Evolutionary conservation across 1,284 basidiomycete species (phyloP).

Genomic region (Sporisorium graminicola): DNA sequence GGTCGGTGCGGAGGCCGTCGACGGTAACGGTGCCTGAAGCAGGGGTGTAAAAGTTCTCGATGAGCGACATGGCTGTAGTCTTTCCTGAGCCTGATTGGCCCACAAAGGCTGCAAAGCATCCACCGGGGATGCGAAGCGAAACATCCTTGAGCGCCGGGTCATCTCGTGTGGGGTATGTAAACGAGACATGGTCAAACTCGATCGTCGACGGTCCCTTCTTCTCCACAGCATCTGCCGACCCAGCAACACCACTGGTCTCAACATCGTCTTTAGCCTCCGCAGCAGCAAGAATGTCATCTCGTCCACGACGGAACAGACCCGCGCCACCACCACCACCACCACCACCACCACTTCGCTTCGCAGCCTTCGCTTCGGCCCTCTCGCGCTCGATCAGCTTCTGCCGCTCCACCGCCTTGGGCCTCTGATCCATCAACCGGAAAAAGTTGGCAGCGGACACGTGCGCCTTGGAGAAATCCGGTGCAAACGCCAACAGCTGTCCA

Average conservation of each 20-base stretch:
- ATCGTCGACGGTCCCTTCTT: constrained; percentile 17
- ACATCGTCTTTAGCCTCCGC: constrained; percentile 76
- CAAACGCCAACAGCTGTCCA: constrained; percentile 63
- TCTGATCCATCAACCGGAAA: constrained; percentile 54
- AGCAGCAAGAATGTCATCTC: neutral
- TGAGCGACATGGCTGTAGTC: constrained; percentile 68
- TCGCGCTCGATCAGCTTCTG: constrained; percentile 45
- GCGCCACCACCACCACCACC: too few species aligned
- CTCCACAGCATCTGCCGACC: constrained; percentile 15
- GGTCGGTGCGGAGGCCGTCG: constrained; percentile 90
- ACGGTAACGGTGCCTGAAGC: constrained; percentile 78
- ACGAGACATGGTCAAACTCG: constrained; percentile 37
- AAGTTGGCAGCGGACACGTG: constrained; percentile 58
- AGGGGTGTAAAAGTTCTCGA: constrained; percentile 75
- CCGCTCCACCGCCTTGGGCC: constrained; percentile 80
- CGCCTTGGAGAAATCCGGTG: constrained; percentile 61
- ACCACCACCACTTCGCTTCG: neutral
- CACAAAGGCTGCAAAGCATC: constrained; percentile 73
- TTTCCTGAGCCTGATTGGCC: constrained; percentile 65
- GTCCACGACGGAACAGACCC: neutral
- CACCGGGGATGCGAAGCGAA: constrained; percentile 52
- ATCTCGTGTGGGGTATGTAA: constrained; percentile 47
- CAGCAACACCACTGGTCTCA: constrained; percentile 83
- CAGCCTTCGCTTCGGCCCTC: constrained; percentile 57
- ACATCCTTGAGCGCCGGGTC: constrained; percentile 55